Evolutionary conservation across 352 stramenopile species (phyloP).

Genomic region (Blastocystis sp.): DNA sequence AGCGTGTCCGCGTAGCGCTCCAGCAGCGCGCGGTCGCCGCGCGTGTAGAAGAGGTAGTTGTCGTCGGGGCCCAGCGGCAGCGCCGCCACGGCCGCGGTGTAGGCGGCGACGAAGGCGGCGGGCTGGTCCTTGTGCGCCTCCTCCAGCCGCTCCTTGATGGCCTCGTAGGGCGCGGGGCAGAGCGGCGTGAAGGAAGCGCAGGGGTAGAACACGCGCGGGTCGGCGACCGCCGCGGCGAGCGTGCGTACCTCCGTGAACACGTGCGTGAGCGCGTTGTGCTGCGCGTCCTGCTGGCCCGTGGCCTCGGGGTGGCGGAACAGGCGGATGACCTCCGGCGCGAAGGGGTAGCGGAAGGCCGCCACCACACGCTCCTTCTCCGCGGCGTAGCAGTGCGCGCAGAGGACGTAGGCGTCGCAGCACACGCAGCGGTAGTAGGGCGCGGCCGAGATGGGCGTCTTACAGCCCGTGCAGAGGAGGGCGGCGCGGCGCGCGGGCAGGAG

Average conservation of each 20-base stretch:
- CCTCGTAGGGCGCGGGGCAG: not conserved
- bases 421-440: slow-evolving; percentile 11
- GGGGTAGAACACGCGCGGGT: not conserved
- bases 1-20: slow-evolving; percentile 5
- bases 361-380: not conserved
- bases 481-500: not conserved
- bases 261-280: slow-evolving; percentile 45
- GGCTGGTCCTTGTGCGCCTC: not conserved
- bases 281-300: not conserved
- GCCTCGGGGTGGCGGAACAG: not conserved
- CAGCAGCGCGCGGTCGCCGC: not conserved
- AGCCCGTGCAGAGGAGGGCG: not conserved
- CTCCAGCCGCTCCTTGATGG: not conserved
- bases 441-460: not conserved
- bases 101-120: not conserved
- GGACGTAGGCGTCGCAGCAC: slow-evolving; percentile 30
- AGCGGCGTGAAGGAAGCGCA: slow-evolving; percentile 22
- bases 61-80: not conserved
- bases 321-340: not conserved
- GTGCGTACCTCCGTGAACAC: slow-evolving; percentile 27
- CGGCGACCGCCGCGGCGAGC: not conserved
- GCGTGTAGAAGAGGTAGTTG: not conserved
- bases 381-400: slow-evolving; percentile 2
- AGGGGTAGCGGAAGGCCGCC: slow-evolving; percentile 9
- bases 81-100: not conserved